Evolutionary conservation across 768 basidiomycete species (phyloP).

Genomic region (Boletus sp.): DNA sequence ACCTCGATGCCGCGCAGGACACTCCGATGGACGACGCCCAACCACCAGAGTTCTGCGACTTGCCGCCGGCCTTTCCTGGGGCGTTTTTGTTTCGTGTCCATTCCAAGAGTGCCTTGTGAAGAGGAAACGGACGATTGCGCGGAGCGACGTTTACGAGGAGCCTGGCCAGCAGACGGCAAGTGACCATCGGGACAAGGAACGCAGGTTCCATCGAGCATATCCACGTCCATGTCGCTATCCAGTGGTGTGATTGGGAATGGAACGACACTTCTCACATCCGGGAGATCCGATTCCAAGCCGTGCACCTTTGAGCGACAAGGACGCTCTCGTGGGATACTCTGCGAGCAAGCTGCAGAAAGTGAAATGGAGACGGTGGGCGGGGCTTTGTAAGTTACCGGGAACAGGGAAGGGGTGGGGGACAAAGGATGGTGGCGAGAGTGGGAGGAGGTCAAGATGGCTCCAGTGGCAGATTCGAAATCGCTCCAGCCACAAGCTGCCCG

Average conservation of each 20-base stretch:
- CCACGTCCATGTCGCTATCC: slow-evolving; percentile 21
- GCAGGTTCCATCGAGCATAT: slow-evolving; percentile 29
- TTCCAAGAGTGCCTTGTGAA: slow-evolving; percentile 14
- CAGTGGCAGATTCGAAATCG: slow-evolving; percentile 1
- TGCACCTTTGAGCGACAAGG: slow-evolving; percentile 1
- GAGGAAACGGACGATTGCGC: slow-evolving; percentile 30
- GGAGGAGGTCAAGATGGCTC: background rate
- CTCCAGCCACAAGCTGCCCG: slow-evolving; percentile 15
- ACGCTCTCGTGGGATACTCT: slow-evolving; percentile 1
- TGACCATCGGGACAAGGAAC: background rate
- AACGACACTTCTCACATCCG: slow-evolving; percentile 30
- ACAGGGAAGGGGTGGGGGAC: slow-evolving; percentile 14
- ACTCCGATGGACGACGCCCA: slow-evolving; percentile 36
- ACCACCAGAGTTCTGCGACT: slow-evolving; percentile 35
- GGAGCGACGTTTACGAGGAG: slow-evolving; percentile 33
- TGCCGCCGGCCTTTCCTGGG: slow-evolving; percentile 32
- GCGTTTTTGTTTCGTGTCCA: slow-evolving; percentile 28
- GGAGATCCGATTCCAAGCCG: slow-evolving; percentile 22
- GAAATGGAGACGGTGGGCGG: slow-evolving; percentile 39
- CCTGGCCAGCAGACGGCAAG: background rate
- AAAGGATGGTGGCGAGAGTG: slow-evolving; percentile 9
- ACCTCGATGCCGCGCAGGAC: slow-evolving; percentile 24
- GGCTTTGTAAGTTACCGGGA: slow-evolving; percentile 30
- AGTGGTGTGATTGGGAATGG: slow-evolving; percentile 36
- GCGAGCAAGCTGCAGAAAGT: slow-evolving; percentile 34